Evolutionary conservation across 257 asterid genomes (phyloP).

Genomic region (Salvia rosmarinus): DNA sequence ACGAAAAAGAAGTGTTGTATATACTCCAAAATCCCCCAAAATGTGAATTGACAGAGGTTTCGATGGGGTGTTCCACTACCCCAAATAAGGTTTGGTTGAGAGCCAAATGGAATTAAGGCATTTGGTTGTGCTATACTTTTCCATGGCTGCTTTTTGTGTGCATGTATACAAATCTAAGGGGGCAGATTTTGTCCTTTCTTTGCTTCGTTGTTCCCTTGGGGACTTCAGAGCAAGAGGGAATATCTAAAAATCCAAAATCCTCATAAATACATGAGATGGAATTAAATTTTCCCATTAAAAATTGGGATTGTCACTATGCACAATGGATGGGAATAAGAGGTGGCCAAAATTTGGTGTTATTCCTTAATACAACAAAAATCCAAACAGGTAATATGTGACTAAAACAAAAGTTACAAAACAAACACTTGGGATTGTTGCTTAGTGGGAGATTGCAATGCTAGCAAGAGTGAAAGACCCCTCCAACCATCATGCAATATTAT

Average conservation of each 20-base stretch:
- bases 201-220: conserved; percentile 47
- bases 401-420: conserved; percentile 47
- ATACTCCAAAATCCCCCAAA: conserved; percentile 2
- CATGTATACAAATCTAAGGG: conserved; percentile 46
- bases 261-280: conserved; percentile 27
- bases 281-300: conserved; percentile 25
- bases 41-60: conserved; percentile 19
- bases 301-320: conserved; percentile 42
- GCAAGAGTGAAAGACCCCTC: neutral
- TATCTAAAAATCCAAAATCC: conserved; percentile 38
- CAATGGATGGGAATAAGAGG: conserved; percentile 56
- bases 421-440: conserved; percentile 40
- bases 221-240: conserved; percentile 42
- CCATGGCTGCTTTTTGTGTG: conserved; percentile 44
- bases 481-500: neutral
- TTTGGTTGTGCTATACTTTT: conserved; percentile 34
- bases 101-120: conserved; percentile 40
- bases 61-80: conserved; percentile 3
- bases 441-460: conserved; percentile 44
- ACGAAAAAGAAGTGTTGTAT: neutral
- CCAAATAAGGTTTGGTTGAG: conserved; percentile 27
- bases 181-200: conserved; percentile 41
- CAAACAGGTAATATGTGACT: conserved; percentile 37
- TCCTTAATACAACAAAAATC: conserved; percentile 40
- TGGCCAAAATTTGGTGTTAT: conserved; percentile 50